Conservation (phyloP, 139 green algal species). For the Dunaliella primolecta region DNA sequence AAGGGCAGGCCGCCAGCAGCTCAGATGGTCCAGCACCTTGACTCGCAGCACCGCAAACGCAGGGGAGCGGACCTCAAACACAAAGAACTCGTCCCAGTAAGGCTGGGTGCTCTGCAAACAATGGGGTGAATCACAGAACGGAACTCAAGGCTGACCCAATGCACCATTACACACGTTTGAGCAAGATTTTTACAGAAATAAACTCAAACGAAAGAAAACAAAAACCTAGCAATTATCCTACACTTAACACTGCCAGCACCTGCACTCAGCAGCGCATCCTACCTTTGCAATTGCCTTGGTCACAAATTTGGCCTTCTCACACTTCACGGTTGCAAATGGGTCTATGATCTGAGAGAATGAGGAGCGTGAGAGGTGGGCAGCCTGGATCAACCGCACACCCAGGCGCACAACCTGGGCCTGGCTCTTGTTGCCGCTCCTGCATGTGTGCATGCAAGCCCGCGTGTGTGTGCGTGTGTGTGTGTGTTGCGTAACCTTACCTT, state of each 20-base stretch:
- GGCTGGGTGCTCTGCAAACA: constrained; percentile 23
- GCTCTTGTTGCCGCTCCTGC: constrained; percentile 36
- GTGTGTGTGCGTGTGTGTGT: too few species aligned
- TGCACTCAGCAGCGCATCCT: too few species aligned
- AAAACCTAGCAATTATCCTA: too few species aligned
- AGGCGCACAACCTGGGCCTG: constrained; percentile 24
- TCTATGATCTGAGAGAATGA: neutral
- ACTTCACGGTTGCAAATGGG: constrained; percentile 33
- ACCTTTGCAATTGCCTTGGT: constrained; percentile 25
- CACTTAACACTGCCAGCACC: too few species aligned
- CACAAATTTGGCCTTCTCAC: constrained; percentile 7
- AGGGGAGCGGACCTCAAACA: constrained; percentile 33
- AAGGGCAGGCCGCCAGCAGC: constrained; percentile 29
- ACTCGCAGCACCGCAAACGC: constrained; percentile 42
- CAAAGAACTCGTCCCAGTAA: constrained; percentile 48
- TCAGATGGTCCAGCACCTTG: constrained; percentile 42
- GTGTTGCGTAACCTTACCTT: too few species aligned
- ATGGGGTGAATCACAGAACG: neutral
- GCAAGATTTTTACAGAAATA: too few species aligned
- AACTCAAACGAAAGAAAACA: too few species aligned
- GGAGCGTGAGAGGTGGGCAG: neutral
- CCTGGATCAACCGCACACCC: constrained; percentile 38
- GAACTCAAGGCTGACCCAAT: too few species aligned
- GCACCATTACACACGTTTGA: too few species aligned
- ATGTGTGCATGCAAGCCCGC: too few species aligned